phyloP scores from a whole-genome alignment of 495 filamentous ascomycete genomes.

The Bacidia rubella region DNA sequence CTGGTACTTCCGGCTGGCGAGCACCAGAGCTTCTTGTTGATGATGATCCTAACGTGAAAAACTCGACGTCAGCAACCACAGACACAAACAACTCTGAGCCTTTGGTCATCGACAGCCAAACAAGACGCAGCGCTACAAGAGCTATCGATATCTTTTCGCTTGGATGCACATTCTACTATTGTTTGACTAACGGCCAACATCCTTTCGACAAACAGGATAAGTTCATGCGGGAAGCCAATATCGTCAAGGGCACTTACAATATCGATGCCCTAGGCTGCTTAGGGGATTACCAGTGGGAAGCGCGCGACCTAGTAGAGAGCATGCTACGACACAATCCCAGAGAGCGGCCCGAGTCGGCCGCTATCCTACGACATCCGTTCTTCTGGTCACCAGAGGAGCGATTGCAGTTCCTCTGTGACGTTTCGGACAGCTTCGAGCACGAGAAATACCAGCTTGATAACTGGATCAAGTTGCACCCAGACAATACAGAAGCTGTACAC shows the following conservation, averaged over 20 bases:
- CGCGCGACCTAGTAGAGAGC: conserved; percentile 65
- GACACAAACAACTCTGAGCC: conserved; percentile 43
- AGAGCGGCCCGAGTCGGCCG: conserved; percentile 48
- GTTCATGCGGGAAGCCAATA: conserved; percentile 93
- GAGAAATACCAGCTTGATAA: conserved; percentile 10
- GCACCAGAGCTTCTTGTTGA: conserved; percentile 85
- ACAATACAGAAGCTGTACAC: conserved; percentile 66
- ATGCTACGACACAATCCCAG: conserved; percentile 72
- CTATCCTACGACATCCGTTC: conserved; percentile 85
- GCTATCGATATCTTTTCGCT: conserved; percentile 95
- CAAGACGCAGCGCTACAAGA: conserved; percentile 72
- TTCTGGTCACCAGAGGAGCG: conserved; percentile 87
- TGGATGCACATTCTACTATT: conserved; percentile 92
- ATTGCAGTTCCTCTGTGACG: conserved; percentile 79
- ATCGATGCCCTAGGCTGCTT: conserved; percentile 56
- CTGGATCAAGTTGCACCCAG: conserved; percentile 20
- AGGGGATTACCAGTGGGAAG: conserved; percentile 73
- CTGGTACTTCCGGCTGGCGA: conserved; percentile 90
- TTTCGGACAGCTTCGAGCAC: conserved; percentile 89
- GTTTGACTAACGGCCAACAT: conserved; percentile 80
- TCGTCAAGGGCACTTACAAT: conserved; percentile 71
- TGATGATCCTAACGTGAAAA: conserved; percentile 39
- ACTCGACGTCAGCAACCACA: conserved; percentile 24
- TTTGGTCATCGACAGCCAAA: conserved; percentile 45
- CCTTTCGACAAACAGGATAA: conserved; percentile 88